Percentiles rank a stretch among this genome's conserved stretches.
These are phyloP conservation scores for Aspergillus indologenus DNA, from an alignment of 495 filamentous ascomycete species.

Conservation along the genomic window DNA sequence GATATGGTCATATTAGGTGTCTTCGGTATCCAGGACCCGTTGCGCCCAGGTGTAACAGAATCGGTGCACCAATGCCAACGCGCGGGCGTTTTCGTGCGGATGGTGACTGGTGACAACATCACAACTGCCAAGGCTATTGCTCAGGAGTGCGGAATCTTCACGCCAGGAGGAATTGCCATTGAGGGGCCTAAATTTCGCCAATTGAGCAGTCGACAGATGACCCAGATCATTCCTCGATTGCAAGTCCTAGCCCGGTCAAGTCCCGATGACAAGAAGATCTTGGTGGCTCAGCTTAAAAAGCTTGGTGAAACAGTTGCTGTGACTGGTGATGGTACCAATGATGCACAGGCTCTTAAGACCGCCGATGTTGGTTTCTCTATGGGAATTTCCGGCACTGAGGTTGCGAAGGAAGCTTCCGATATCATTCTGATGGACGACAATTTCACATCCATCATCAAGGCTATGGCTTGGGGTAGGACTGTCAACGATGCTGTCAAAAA, in stretches of 20 bases:
- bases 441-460: constrained; percentile 85
- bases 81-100: constrained; percentile 80
- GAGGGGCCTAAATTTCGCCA: constrained; percentile 79
- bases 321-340: constrained; percentile 90
- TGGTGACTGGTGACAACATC: constrained; percentile 91
- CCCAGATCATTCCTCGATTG: constrained; percentile 65
- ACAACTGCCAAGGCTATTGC: constrained; percentile 85
- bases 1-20: constrained; percentile 75
- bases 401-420: constrained; percentile 90
- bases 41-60: constrained; percentile 71
- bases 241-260: constrained; percentile 84
- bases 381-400: constrained; percentile 87
- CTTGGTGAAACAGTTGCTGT: constrained; percentile 89
- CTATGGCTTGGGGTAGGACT: constrained; percentile 82
- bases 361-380: constrained; percentile 92
- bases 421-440: constrained; percentile 95
- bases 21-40: constrained; percentile 85
- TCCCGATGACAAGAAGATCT: constrained; percentile 77
- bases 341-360: constrained; percentile 81
- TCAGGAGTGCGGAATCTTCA: constrained; percentile 77
- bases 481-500: constrained; percentile 90
- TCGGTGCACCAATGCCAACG: constrained; percentile 71
- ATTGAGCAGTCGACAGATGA: constrained; percentile 64
- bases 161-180: constrained; percentile 70
- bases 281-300: constrained; percentile 77